Evolutionary conservation across 139 green algal genomes (phyloP).

Genomic region (Spirogloea muscicola): DNA sequence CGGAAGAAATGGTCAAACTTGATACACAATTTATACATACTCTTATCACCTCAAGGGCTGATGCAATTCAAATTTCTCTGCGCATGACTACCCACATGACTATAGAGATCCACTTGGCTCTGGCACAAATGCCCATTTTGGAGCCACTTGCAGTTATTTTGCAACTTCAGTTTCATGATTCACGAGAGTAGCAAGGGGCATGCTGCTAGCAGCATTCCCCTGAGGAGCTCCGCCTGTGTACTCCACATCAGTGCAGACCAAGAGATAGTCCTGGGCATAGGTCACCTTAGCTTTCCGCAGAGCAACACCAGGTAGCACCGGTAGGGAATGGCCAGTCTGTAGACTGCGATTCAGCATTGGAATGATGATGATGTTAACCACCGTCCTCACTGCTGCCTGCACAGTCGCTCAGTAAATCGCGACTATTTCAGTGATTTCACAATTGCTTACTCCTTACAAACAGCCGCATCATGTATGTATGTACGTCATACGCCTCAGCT

Average conservation of each 20-base stretch:
- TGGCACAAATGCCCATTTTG: neutral
- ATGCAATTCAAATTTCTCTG: neutral
- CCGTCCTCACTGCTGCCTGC: slow-evolving; percentile 9
- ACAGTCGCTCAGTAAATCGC: too few species aligned
- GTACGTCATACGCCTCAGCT: too few species aligned
- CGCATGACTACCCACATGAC: neutral
- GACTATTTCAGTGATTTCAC: too few species aligned
- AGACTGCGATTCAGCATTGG: slow-evolving; percentile 14
- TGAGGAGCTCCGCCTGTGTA: slow-evolving; percentile 23
- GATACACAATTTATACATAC: neutral
- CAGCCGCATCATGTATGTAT: too few species aligned
- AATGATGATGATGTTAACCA: slow-evolving; percentile 18
- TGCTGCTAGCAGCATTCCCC: too few species aligned
- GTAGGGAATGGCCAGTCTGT: slow-evolving; percentile 19
- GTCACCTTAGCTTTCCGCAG: neutral
- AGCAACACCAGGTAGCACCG: slow-evolving; percentile 21
- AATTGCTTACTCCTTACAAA: too few species aligned
- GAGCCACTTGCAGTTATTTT: neutral
- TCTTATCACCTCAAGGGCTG: neutral
- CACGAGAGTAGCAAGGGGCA: too few species aligned
- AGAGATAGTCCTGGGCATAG: slow-evolving; percentile 23
- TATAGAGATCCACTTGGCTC: neutral
- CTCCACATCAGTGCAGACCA: slow-evolving; percentile 32
- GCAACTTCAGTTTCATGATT: neutral
- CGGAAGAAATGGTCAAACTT: neutral